Evolutionary conservation across 768 basidiomycete species (phyloP), one percentile per base, ranked within the genome.

Genomic region (Ephemerocybe angulata): DNA sequence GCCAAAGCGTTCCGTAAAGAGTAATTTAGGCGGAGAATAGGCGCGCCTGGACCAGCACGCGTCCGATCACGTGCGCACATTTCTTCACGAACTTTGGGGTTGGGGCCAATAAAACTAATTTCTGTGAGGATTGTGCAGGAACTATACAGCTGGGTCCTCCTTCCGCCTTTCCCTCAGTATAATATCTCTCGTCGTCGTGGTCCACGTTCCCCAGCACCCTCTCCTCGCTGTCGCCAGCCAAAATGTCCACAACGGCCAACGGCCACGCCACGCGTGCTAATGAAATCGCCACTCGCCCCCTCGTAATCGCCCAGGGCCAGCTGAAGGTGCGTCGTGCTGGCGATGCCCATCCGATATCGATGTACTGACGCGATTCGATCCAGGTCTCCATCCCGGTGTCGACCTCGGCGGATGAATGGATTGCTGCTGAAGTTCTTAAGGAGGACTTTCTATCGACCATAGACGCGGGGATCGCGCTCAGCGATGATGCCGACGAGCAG

Each of bases 381-480:
- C 60, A 93, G 91, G 70, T 96, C 58, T 87, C 89, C 58, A 85
- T 98, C 70, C 93, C 91, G 43, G 89, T 97, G 55, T 86, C 92
- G 43, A 85, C 90, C n/a, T 73, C 76, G 35, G 59, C 76, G 60
- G 85, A 93, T 70, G 84, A 92, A 71, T 97, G 95, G 94, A 91
- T 93, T 66, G 82, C 85, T 52, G 93, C 94, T 50, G 93, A 96
- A 74, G 85, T 94, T 65, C 83, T 96, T 54, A 79, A 89, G 64
- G 93, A 97, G 65, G 90, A 94, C 56, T 98, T 96, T 31, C n/a
- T 68, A 72, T 78, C 53, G 83, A 91, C 70, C 8, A 29, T 79
- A 69, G 81, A 87, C 68, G 74, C 78, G 8, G 35, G 38, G 60
- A 72, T 80, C 64, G 83, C 83, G 66, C 76, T 73, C 53, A 74